These are phyloP conservation scores for Solanum chmielewskii DNA, from an alignment of 257 asterid species.

Conservation along the genomic window DNA sequence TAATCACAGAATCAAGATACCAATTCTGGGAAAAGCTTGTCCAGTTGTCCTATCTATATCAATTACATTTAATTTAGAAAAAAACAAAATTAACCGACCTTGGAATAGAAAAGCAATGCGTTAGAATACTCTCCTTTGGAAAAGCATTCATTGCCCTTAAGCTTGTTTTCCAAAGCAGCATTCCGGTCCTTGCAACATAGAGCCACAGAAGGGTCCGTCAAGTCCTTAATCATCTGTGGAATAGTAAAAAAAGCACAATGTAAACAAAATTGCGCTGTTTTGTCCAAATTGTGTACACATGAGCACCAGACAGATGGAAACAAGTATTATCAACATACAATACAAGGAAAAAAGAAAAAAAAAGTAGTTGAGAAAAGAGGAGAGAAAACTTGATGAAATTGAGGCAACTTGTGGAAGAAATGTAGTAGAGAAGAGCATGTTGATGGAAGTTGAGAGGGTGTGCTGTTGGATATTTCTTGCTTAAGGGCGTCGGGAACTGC, in stretches of 20 bases:
- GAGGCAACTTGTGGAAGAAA: constrained; percentile 46
- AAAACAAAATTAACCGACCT: constrained; percentile 21
- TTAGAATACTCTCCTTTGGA: constrained; percentile 53
- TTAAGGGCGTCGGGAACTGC: constrained; percentile 46
- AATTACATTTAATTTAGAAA: neutral
- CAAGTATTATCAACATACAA: neutral
- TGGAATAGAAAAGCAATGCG: constrained; percentile 64
- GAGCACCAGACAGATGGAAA: neutral
- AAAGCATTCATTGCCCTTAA: constrained; percentile 65
- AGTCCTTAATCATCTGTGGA: constrained; percentile 55
- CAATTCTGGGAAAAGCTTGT: neutral
- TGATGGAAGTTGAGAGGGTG: constrained; percentile 29
- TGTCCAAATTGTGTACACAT: neutral
- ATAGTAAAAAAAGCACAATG: neutral
- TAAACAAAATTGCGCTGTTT: neutral
- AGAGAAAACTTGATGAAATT: constrained; percentile 48
- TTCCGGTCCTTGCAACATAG: constrained; percentile 62
- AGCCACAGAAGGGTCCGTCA: constrained; percentile 54
- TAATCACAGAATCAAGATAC: neutral
- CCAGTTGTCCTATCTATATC: neutral
- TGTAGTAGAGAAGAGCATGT: constrained; percentile 62
- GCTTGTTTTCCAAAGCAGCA: constrained; percentile 64
- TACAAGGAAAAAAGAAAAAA: neutral
- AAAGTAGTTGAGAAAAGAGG: neutral
- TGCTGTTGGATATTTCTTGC: constrained; percentile 35